phyloP scores from a whole-genome alignment of 345 rosid genomes.

The Linum lewisii region DNA sequence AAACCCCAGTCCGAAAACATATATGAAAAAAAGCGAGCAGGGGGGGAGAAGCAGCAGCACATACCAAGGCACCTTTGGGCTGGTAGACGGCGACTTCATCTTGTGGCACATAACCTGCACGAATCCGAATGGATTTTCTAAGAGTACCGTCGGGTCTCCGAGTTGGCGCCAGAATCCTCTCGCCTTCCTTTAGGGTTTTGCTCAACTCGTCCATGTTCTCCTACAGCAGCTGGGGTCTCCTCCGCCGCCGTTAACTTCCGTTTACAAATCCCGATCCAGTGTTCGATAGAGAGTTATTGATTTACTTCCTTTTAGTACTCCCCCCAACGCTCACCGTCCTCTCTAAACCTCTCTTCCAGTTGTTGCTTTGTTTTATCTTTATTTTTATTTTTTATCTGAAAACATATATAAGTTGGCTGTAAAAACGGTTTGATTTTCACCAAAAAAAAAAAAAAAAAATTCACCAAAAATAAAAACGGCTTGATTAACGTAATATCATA shows the following conservation, averaged over 20 bases:
- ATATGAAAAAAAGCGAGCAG: too few species aligned
- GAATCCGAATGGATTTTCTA: slow-evolving; percentile 74
- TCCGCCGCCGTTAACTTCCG: slow-evolving; percentile 14
- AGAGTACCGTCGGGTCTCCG: slow-evolving; percentile 88
- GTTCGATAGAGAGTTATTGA: too few species aligned
- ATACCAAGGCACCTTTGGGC: slow-evolving; percentile 83
- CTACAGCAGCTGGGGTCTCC: slow-evolving; percentile 43
- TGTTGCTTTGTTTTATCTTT: too few species aligned
- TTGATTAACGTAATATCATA: too few species aligned
- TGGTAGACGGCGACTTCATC: slow-evolving; percentile 88
- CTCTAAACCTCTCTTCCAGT: too few species aligned
- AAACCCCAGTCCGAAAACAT: neutral
- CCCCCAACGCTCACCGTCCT: too few species aligned
- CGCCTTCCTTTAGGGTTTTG: slow-evolving; percentile 97
- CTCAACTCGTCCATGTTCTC: slow-evolving; percentile 57
- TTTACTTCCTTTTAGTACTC: too few species aligned
- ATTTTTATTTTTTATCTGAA: too few species aligned
- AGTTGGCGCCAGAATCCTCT: slow-evolving; percentile 73
- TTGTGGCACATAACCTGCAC: slow-evolving; percentile 78
- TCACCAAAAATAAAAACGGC: too few species aligned
- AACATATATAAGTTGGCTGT: too few species aligned
- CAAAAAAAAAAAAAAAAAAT: too few species aligned
- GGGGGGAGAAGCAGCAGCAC: slow-evolving; percentile 9
- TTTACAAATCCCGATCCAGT: neutral
- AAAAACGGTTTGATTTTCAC: too few species aligned